A percentile compares a stretch with the other conserved stretches of the same genome.
Conservation (phyloP, 192 early-diverging fungal genomes). For the Lunasporangiospora selenospora region DNA sequence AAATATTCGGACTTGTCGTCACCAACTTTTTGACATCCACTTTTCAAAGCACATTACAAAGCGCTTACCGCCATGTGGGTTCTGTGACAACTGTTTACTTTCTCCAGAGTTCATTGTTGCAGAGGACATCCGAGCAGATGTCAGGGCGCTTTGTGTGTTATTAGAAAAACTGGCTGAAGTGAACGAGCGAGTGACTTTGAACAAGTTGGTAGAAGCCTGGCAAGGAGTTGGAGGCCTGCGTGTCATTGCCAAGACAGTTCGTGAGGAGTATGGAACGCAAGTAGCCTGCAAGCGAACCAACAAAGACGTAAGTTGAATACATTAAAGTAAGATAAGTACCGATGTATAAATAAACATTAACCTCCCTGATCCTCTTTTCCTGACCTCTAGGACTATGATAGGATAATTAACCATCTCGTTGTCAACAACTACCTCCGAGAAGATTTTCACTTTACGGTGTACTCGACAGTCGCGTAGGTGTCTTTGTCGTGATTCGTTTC, state of each 20-base stretch:
- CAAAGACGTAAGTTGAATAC: slow-evolving; percentile 46
- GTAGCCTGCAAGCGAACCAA: slow-evolving; percentile 27
- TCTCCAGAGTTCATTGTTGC: slow-evolving; percentile 19
- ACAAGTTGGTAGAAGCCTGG: slow-evolving; percentile 56
- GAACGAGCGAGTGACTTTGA: slow-evolving; percentile 56
- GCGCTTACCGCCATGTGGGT: slow-evolving; percentile 34
- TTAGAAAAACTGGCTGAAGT: slow-evolving; percentile 23
- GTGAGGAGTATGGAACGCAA: slow-evolving; percentile 28
- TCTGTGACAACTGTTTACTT: slow-evolving; percentile 57
- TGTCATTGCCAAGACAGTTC: slow-evolving; percentile 38
- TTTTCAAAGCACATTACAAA: slow-evolving; percentile 50
- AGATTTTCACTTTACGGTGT: slow-evolving; percentile 68
- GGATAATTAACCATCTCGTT: slow-evolving; percentile 62
- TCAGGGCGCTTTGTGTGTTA: slow-evolving; percentile 41
- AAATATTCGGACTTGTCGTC: slow-evolving; percentile 65
- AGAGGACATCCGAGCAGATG: slow-evolving; percentile 57
- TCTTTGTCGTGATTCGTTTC: background rate
- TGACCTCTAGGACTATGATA: slow-evolving; percentile 53
- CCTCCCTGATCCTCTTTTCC: slow-evolving; percentile 4
- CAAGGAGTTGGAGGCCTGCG: slow-evolving; percentile 47
- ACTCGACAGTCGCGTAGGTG: slow-evolving; percentile 65
- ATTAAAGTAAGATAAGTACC: no score
- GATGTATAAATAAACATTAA: no score
- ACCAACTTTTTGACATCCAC: slow-evolving; percentile 63
- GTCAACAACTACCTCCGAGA: slow-evolving; percentile 58